Evolutionary conservation across 257 asterid species (phyloP).

Genomic region (Anisodus tanguticus): DNA sequence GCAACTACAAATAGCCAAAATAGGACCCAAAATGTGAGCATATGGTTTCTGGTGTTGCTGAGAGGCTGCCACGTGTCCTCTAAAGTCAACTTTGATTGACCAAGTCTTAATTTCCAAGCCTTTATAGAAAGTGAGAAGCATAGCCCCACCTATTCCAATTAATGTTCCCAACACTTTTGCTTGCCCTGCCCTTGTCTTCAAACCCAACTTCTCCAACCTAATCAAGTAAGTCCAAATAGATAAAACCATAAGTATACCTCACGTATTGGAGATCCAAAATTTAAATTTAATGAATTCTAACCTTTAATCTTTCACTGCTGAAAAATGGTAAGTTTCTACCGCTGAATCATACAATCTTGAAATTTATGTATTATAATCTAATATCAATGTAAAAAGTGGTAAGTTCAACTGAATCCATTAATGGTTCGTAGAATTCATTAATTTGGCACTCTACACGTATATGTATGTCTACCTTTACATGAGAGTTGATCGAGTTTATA

Average conservation of each 20-base stretch:
- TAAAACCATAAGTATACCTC: neutral
- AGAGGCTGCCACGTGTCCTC: slow-evolving; percentile 44
- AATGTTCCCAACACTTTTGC: slow-evolving; percentile 68
- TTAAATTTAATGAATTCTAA: neutral
- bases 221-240: neutral
- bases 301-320: no score
- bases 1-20: slow-evolving; percentile 49
- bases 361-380: no score
- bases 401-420: neutral
- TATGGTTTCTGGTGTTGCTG: slow-evolving; percentile 38
- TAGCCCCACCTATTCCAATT: slow-evolving; percentile 69
- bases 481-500: neutral
- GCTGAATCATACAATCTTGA: no score
- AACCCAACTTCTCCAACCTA: slow-evolving; percentile 66
- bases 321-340: no score
- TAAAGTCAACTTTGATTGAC: slow-evolving; percentile 40
- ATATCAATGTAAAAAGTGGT: neutral
- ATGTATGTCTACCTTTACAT: neutral
- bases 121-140: slow-evolving; percentile 70
- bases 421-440: no score
- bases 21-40: slow-evolving; percentile 50
- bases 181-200: slow-evolving; percentile 56
- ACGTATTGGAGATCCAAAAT: neutral
- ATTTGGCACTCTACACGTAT: neutral
- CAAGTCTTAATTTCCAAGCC: slow-evolving; percentile 49